These are phyloP conservation scores for Emmonsia crescens DNA, from an alignment of 2,329 filamentous ascomycete genomes.

Conservation along the genomic window DNA sequence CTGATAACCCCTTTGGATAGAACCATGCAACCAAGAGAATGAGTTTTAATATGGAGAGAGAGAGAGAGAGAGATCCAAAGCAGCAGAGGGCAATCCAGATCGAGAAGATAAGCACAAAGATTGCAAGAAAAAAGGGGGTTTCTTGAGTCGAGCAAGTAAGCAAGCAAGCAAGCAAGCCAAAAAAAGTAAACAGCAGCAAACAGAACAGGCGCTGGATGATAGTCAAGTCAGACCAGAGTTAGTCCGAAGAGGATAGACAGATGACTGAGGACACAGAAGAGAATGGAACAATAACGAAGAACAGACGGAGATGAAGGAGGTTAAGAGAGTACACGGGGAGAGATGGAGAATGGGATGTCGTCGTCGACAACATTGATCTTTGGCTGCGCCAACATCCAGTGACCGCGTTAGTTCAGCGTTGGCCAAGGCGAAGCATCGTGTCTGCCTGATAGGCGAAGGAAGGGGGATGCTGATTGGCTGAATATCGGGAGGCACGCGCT, in stretches of 20 bases:
- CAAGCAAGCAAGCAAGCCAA: background rate
- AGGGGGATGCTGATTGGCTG: conserved; percentile 11
- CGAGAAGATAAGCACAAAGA: background rate
- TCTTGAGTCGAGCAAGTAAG: no score
- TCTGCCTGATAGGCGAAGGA: conserved; percentile 30
- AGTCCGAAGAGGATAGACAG: background rate
- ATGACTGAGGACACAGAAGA: background rate
- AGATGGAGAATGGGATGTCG: conserved; percentile 13
- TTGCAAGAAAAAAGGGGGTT: background rate
- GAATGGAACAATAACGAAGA: background rate
- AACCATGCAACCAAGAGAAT: background rate
- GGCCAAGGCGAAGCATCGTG: conserved; percentile 21
- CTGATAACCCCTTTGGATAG: background rate
- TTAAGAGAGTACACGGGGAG: background rate
- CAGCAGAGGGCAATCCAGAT: background rate
- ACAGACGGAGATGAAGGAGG: background rate
- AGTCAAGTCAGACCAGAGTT: no score
- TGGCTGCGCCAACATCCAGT: background rate
- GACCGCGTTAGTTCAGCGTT: conserved; percentile 10
- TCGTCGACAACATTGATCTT: conserved; percentile 6
- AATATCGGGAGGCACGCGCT: conserved; percentile 2
- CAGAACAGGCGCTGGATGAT: background rate
- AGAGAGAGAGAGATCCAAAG: background rate
- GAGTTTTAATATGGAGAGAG: no score
- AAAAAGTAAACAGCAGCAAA: background rate